Percentiles rank a stretch among this genome's conserved stretches.
phyloP scores from a whole-genome alignment of 495 filamentous ascomycete genomes.

The Alectoria sarmentosa region DNA sequence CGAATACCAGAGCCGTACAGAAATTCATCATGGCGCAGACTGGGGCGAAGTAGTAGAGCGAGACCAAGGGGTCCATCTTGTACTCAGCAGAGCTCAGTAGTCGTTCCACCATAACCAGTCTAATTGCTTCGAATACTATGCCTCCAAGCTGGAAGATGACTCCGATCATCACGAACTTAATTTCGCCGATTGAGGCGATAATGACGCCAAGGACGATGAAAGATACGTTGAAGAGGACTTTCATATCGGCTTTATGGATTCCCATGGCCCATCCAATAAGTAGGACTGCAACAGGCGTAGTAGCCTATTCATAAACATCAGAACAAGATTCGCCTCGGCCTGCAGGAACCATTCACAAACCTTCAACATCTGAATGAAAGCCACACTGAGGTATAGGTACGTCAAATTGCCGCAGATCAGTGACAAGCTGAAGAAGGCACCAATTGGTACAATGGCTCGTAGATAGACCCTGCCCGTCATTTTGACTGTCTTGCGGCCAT shows the following conservation, averaged over 20 bases:
- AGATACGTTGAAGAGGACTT: constrained; percentile 57
- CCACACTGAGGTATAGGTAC: constrained; percentile 68
- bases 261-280: constrained; percentile 58
- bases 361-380: constrained; percentile 83
- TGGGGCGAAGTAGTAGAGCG: constrained; percentile 79
- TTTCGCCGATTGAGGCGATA: constrained; percentile 69
- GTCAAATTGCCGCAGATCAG: constrained; percentile 67
- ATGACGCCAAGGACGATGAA: constrained; percentile 68
- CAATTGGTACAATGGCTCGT: constrained; percentile 68
- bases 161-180: constrained; percentile 61
- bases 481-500: constrained; percentile 58
- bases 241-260: constrained; percentile 51
- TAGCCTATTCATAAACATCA: constrained; percentile 38
- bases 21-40: constrained; percentile 71
- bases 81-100: constrained; percentile 59
- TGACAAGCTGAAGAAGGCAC: constrained; percentile 61
- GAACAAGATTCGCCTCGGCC: background rate
- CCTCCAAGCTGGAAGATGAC: constrained; percentile 65
- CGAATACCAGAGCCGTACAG: constrained; percentile 53
- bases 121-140: constrained; percentile 65
- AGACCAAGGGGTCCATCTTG: constrained; percentile 80
- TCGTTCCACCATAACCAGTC: constrained; percentile 72
- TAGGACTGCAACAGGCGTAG: constrained; percentile 61
- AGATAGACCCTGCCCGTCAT: constrained; percentile 65
- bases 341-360: constrained; percentile 30